These are phyloP conservation scores for Echium plantagineum DNA, from an alignment of 257 asterid species.

Conservation along the genomic window DNA sequence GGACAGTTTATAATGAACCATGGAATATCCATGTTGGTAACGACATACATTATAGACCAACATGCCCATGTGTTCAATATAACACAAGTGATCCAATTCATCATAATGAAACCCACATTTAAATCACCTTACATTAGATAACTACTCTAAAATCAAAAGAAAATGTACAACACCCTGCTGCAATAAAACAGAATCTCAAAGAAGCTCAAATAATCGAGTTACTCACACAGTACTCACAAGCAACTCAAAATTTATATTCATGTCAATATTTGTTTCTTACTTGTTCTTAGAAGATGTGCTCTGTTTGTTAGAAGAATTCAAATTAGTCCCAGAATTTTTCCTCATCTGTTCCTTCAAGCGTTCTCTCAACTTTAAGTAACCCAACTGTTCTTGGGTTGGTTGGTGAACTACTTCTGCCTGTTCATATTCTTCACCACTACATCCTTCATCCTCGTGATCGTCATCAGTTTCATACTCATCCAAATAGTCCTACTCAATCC, in stretches of 20 bases:
- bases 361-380: slow-evolving; percentile 63
- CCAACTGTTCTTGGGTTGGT: slow-evolving; percentile 66
- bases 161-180: neutral
- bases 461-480: slow-evolving; percentile 68
- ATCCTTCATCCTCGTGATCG: slow-evolving; percentile 48
- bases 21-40: neutral
- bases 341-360: slow-evolving; percentile 62
- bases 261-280: slow-evolving; percentile 34
- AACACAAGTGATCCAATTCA: too few species aligned
- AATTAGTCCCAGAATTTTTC: slow-evolving; percentile 45
- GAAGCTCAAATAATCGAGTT: neutral
- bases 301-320: slow-evolving; percentile 32
- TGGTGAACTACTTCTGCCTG: slow-evolving; percentile 44
- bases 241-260: neutral
- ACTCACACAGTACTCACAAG: neutral
- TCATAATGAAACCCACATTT: neutral
- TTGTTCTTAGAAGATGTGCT: slow-evolving; percentile 36
- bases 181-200: neutral
- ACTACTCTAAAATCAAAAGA: neutral
- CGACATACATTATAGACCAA: neutral
- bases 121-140: neutral
- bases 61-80: too few species aligned
- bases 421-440: slow-evolving; percentile 33
- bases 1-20: slow-evolving; percentile 1
- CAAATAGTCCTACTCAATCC: slow-evolving; percentile 31